Conservation (phyloP, 345 rosid genomes). For the Mangifera indica region DNA sequence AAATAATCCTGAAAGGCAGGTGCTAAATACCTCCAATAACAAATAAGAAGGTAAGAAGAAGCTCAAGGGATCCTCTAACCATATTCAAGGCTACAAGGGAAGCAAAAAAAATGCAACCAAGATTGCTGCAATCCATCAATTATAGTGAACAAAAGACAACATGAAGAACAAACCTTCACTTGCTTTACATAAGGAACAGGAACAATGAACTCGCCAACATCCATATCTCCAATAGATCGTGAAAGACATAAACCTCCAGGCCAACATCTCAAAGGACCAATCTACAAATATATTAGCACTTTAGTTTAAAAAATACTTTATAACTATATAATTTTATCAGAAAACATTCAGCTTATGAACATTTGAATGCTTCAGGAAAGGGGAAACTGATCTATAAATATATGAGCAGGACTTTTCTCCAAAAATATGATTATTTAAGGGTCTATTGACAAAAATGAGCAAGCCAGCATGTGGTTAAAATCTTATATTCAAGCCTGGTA, state of each 20-base stretch:
- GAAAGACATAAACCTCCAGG: constrained; percentile 99
- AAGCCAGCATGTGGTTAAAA: background rate
- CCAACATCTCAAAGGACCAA: constrained; percentile 99
- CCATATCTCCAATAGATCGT: constrained; percentile 95
- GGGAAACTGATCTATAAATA: constrained; percentile 2
- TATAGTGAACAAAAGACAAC: constrained; percentile 10
- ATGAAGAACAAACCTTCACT: constrained; percentile 71
- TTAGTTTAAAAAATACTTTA: constrained; percentile 24
- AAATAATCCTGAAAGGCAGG: background rate
- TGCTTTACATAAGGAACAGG: constrained; percentile 99
- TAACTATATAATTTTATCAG: background rate
- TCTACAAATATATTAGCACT: constrained; percentile 41
- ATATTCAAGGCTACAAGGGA: background rate
- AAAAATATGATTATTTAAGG: background rate
- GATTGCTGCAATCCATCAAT: constrained; percentile 11
- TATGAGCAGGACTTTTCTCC: background rate
- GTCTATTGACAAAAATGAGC: background rate
- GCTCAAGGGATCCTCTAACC: constrained; percentile 10
- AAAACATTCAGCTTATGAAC: constrained; percentile 5
- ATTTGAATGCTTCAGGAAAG: background rate
- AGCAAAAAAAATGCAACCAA: constrained; percentile 7
- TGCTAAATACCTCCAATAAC: background rate
- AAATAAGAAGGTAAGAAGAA: background rate
- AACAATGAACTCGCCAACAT: constrained; percentile 94
- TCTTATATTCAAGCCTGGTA: constrained; percentile 8